These are phyloP conservation scores for Penicillium griseofulvum DNA, from an alignment of 2,329 filamentous ascomycete genomes.

Conservation along the genomic window DNA sequence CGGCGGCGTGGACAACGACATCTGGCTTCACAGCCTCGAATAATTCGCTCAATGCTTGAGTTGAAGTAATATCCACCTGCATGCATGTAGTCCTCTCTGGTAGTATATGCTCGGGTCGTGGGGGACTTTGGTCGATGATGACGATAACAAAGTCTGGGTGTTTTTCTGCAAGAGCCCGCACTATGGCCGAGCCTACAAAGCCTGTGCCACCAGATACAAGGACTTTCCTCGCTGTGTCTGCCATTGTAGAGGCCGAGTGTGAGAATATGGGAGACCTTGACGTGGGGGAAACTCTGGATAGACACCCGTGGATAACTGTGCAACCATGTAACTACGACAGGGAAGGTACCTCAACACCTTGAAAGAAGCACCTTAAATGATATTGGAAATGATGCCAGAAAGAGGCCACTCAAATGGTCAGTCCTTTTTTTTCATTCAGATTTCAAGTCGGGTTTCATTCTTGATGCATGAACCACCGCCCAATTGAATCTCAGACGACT, in stretches of 20 bases:
- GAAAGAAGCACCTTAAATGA: background rate
- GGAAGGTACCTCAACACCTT: too few relatives aligned
- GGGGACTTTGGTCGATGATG: slow-evolving; percentile 37
- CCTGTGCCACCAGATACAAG: slow-evolving; percentile 41
- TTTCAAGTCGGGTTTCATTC: background rate
- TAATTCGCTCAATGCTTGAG: slow-evolving; percentile 25
- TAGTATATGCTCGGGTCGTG: slow-evolving; percentile 28
- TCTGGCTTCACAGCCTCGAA: slow-evolving; percentile 46
- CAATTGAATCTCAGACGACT: background rate
- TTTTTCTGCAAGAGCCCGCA: slow-evolving; percentile 37
- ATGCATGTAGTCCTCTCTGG: slow-evolving; percentile 27
- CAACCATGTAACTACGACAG: background rate
- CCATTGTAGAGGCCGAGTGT: slow-evolving; percentile 9
- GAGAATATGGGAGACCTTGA: background rate
- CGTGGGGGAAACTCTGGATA: background rate
- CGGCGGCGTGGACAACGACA: slow-evolving; percentile 56
- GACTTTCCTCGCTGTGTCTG: slow-evolving; percentile 23
- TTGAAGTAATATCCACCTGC: slow-evolving; percentile 36
- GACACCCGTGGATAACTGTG: background rate
- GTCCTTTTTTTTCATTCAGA: background rate
- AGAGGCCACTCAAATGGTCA: background rate
- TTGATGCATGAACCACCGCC: background rate
- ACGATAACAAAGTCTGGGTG: slow-evolving; percentile 37
- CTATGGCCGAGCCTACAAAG: slow-evolving; percentile 41
- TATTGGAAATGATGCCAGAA: background rate